phyloP scores from a whole-genome alignment of 148 eudicot genomes.

The Drosera capensis region DNA sequence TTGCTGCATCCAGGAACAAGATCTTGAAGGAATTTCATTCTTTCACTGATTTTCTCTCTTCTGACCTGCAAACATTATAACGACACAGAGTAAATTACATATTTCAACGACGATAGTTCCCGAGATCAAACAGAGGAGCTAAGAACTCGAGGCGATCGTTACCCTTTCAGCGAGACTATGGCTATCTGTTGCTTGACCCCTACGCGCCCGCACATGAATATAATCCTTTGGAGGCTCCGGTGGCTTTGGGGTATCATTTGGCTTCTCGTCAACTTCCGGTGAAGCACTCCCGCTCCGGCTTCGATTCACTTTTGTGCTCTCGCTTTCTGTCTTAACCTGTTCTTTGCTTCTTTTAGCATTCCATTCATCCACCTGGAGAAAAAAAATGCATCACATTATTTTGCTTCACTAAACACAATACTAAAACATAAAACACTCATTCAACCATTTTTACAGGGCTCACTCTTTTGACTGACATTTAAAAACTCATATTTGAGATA shows the following conservation, averaged over 20 bases:
- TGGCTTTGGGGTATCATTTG: neutral
- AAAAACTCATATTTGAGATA: too few species aligned
- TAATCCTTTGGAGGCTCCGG: conserved; percentile 48
- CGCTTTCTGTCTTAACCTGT: neutral
- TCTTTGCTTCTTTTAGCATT: neutral
- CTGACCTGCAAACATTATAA: conserved; percentile 28
- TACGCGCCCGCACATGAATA: conserved; percentile 66
- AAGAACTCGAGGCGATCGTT: neutral
- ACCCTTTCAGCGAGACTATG: conserved; percentile 71
- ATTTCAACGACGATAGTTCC: neutral
- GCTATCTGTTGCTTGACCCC: conserved; percentile 77
- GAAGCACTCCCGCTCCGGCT: neutral
- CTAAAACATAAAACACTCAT: too few species aligned
- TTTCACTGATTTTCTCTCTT: conserved; percentile 55
- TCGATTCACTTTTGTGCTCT: neutral
- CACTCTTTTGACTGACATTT: too few species aligned
- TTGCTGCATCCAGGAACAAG: conserved; percentile 53
- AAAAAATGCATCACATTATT: too few species aligned
- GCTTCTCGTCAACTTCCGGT: neutral
- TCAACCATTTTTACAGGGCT: too few species aligned
- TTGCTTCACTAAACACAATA: too few species aligned
- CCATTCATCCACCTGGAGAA: neutral
- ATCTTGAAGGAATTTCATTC: conserved; percentile 56
- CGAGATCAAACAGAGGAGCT: neutral
- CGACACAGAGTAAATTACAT: conserved; percentile 1